Evolutionary conservation across 2,329 filamentous ascomycete species (phyloP).

Genomic region (Paraphoma sp.): DNA sequence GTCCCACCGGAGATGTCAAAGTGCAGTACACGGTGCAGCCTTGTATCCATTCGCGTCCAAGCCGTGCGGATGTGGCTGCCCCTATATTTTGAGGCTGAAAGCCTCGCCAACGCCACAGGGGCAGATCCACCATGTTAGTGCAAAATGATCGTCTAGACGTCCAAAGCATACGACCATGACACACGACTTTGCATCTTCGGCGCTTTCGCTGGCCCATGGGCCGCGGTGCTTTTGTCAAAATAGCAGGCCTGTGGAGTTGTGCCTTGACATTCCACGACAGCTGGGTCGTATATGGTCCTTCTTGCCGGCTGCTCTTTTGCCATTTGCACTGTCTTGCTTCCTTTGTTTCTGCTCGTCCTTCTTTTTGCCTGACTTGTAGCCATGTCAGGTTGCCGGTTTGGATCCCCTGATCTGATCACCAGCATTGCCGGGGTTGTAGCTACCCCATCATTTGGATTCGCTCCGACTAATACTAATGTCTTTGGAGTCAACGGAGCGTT

Average conservation of each 20-base stretch:
- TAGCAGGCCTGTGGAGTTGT: background rate
- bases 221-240: background rate
- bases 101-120: background rate
- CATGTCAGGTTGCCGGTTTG: conserved; percentile 22
- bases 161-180: background rate
- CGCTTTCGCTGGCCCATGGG: background rate
- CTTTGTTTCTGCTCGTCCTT: background rate
- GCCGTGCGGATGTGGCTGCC: background rate
- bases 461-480: conserved; percentile 16
- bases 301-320: background rate
- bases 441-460: conserved; percentile 23
- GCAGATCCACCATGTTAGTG: background rate
- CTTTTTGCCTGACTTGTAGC: background rate
- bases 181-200: background rate
- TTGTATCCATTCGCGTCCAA: background rate
- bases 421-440: conserved; percentile 11
- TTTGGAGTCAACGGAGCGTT: conserved; percentile 19
- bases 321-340: background rate
- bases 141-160: background rate
- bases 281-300: background rate
- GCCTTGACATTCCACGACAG: background rate
- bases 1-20: too few relatives aligned
- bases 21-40: too few relatives aligned
- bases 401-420: conserved; percentile 22
- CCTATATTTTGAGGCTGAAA: background rate